phyloP scores from a whole-genome alignment of 2,329 filamentous ascomycete species.

The Biscogniauxia mediterranea region DNA sequence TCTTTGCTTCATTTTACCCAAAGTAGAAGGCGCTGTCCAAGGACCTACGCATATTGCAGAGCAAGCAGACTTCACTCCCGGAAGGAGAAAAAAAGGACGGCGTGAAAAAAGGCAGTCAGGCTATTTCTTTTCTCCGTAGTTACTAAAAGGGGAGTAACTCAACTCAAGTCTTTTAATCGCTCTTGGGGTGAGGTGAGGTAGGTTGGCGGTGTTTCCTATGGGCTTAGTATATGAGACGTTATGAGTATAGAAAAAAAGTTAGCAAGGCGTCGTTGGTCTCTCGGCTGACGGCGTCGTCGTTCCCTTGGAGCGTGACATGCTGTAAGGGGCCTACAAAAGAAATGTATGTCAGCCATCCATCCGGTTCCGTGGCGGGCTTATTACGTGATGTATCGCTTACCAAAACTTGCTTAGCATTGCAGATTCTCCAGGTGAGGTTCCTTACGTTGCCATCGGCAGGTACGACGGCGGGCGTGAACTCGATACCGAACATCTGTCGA shows the following conservation, averaged over 20 bases:
- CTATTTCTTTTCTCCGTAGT: background rate
- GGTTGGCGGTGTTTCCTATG: no score
- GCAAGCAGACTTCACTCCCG: background rate
- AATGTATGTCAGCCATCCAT: conserved; percentile 17
- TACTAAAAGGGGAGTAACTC: background rate
- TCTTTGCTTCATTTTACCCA: no score
- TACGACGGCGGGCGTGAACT: conserved; percentile 90
- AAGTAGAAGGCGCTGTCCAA: background rate
- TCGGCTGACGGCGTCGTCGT: conserved; percentile 56
- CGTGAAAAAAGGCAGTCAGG: no score
- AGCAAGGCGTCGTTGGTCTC: conserved; percentile 22
- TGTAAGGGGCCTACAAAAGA: conserved; percentile 64
- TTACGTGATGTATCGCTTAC: conserved; percentile 49
- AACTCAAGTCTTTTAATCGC: background rate
- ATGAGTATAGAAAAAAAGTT: background rate
- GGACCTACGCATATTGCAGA: no score
- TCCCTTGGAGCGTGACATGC: conserved; percentile 65
- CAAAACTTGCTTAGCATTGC: conserved; percentile 91
- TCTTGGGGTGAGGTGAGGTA: no score
- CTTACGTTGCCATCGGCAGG: conserved; percentile 86
- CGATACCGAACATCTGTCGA: conserved; percentile 94
- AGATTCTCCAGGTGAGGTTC: conserved; percentile 91
- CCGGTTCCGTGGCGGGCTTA: background rate
- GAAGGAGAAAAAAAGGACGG: background rate
- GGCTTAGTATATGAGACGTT: no score